Evolutionary conservation across 768 basidiomycete genomes (phyloP).

Genomic region (Tephrocybe sp.): DNA sequence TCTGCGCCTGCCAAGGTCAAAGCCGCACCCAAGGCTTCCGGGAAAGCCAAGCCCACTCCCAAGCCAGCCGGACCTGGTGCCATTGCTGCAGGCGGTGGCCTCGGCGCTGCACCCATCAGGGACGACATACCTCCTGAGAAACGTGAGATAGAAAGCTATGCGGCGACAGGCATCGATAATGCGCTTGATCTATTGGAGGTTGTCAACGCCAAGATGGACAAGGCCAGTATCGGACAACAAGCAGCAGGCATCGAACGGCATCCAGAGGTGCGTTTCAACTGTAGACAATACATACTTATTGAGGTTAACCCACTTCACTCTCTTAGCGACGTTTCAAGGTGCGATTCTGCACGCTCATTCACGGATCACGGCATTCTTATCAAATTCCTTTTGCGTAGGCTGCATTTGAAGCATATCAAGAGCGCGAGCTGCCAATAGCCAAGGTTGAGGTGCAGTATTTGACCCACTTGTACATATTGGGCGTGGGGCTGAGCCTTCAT

Average conservation of each 20-base stretch:
- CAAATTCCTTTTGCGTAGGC: slow-evolving; percentile 41
- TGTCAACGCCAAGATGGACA: slow-evolving; percentile 91
- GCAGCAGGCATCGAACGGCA: slow-evolving; percentile 87
- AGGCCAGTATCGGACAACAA: slow-evolving; percentile 84
- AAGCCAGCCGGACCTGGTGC: slow-evolving; percentile 85
- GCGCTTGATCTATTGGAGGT: slow-evolving; percentile 86
- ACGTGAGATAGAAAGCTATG: slow-evolving; percentile 60
- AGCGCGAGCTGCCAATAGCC: slow-evolving; percentile 79
- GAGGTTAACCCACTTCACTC: slow-evolving; percentile 11
- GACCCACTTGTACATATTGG: not conserved
- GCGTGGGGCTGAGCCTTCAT: slow-evolving; percentile 1
- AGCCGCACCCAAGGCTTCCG: slow-evolving; percentile 58
- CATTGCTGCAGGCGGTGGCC: slow-evolving; percentile 70
- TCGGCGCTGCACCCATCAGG: slow-evolving; percentile 25
- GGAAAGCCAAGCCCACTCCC: slow-evolving; percentile 48
- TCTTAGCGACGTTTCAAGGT: slow-evolving; percentile 87
- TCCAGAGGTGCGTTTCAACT: slow-evolving; percentile 69
- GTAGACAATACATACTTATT: not conserved
- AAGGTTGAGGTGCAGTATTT: slow-evolving; percentile 61
- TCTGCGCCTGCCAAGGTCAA: slow-evolving; percentile 57
- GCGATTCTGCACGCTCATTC: slow-evolving; percentile 12
- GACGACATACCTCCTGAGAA: slow-evolving; percentile 25
- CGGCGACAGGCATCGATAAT: slow-evolving; percentile 89
- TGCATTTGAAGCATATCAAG: slow-evolving; percentile 89
- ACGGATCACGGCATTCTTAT: slow-evolving; percentile 6